Percentiles rank a stretch among this genome's conserved stretches.
phyloP scores from a whole-genome alignment of 2,329 filamentous ascomycete genomes.

The Pyrenophora teres region DNA sequence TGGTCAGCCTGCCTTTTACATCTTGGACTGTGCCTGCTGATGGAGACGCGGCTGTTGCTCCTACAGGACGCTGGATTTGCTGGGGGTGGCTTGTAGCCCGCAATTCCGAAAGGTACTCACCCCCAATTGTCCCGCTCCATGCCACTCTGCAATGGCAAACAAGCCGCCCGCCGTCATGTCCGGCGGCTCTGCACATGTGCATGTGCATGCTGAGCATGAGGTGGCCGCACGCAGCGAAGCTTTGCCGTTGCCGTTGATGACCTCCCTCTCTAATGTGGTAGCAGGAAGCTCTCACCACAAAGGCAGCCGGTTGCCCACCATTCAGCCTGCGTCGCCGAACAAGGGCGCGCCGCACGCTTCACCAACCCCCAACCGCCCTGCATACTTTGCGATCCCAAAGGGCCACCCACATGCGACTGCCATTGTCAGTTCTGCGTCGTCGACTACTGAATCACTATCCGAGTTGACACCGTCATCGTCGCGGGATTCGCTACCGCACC shows the following conservation, averaged over 20 bases:
- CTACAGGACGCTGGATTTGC: conserved; percentile 41
- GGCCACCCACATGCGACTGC: conserved; percentile 35
- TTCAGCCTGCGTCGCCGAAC: conserved; percentile 34
- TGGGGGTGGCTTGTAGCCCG: conserved; percentile 39
- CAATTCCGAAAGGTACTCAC: conserved; percentile 24
- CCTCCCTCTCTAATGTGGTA: conserved; percentile 29
- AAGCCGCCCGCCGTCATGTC: conserved; percentile 23
- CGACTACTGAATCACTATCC: conserved; percentile 29
- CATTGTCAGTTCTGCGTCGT: conserved; percentile 32
- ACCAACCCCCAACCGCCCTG: conserved; percentile 17
- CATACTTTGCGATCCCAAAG: conserved; percentile 15
- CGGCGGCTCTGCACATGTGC: conserved; percentile 21
- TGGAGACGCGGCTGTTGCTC: conserved; percentile 42
- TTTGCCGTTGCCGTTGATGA: conserved; percentile 9
- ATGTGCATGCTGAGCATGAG: conserved; percentile 2
- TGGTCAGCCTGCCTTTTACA: conserved; percentile 14
- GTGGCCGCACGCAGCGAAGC: conserved; percentile 12
- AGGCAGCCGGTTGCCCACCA: conserved; percentile 29
- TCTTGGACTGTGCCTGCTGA: conserved; percentile 36
- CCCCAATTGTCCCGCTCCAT: conserved; percentile 19
- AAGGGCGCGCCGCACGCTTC: conserved; percentile 33
- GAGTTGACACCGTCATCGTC: conserved; percentile 41
- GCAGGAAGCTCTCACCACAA: conserved; percentile 23
- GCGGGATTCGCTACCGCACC: conserved; percentile 35
- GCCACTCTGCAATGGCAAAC: conserved; percentile 28